Percentiles rank a stretch among this genome's conserved stretches.
Evolutionary conservation across 2,329 filamentous ascomycete species (phyloP).

Genomic region (Neofusicoccum ribis): DNA sequence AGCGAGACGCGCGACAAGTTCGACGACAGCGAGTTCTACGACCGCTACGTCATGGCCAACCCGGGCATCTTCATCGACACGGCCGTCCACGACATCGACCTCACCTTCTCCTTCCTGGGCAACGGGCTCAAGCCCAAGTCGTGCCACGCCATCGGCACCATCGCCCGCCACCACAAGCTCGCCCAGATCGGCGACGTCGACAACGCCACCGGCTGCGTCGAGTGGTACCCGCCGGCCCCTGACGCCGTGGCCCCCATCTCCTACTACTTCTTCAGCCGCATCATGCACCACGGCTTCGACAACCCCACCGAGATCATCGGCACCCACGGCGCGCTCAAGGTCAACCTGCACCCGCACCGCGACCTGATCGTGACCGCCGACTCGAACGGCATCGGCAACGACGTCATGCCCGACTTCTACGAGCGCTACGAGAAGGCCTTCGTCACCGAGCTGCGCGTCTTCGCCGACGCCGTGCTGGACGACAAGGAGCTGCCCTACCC

Average conservation of each 20-base stretch:
- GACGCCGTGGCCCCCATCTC: conserved; percentile 41
- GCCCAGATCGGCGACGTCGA: conserved; percentile 44
- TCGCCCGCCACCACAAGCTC: conserved; percentile 41
- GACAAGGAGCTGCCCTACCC: conserved; percentile 3
- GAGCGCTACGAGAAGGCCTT: conserved; percentile 21
- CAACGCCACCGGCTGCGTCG: conserved; percentile 48
- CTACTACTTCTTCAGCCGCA: conserved; percentile 47
- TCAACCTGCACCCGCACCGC: conserved; percentile 18
- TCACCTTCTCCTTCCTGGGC: conserved; percentile 45
- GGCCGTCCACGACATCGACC: conserved; percentile 48
- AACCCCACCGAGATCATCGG: conserved; percentile 47
- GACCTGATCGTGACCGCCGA: conserved; percentile 12
- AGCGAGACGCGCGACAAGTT: conserved; percentile 43
- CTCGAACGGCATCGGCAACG: conserved; percentile 13
- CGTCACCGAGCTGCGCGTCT: conserved; percentile 17
- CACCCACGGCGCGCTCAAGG: conserved; percentile 27
- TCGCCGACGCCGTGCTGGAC: conserved; percentile 13
- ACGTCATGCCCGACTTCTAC: conserved; percentile 20
- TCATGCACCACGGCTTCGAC: conserved; percentile 46
- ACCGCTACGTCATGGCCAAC: conserved; percentile 14
- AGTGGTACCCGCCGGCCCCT: conserved; percentile 35
- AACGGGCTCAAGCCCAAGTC: conserved; percentile 38
- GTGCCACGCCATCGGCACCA: conserved; percentile 38
- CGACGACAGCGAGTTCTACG: conserved; percentile 22
- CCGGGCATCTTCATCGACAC: conserved; percentile 48